Percentiles rank a stretch among this genome's conserved stretches.
Evolutionary conservation across 1,139 yeast genomes (phyloP).

Genomic region (Blastobotrys petasosporus): DNA sequence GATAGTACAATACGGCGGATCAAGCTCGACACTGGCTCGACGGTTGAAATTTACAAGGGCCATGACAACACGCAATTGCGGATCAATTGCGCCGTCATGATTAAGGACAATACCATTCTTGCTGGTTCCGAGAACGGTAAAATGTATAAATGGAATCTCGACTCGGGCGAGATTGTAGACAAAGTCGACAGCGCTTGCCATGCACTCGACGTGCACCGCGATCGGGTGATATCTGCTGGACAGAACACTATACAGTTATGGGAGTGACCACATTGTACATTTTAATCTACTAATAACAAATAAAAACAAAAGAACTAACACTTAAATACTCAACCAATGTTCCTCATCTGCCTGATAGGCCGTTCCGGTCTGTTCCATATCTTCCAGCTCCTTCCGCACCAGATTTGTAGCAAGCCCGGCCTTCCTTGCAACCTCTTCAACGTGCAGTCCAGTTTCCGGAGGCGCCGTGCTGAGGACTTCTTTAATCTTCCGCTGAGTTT

Average conservation of each 20-base stretch:
- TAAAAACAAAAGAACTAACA: not conserved
- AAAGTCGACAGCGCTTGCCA: not conserved
- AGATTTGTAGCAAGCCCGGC: constrained; percentile 11
- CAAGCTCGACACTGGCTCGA: constrained; percentile 26
- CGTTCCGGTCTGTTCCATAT: constrained; percentile 17
- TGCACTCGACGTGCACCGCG: no score
- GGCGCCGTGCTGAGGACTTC: constrained; percentile 3
- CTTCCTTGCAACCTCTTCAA: constrained; percentile 18
- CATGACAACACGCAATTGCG: constrained; percentile 29
- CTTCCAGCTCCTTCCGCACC: constrained; percentile 13
- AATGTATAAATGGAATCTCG: constrained; percentile 76
- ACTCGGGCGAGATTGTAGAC: not conserved
- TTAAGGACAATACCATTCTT: constrained; percentile 60
- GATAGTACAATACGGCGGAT: constrained; percentile 28
- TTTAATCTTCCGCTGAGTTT: constrained; percentile 10
- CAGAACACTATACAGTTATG: no score
- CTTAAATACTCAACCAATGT: constrained; percentile 8
- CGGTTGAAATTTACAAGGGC: constrained; percentile 28
- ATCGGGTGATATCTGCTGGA: no score
- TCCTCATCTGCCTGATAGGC: constrained; percentile 20
- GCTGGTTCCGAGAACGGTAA: constrained; percentile 89
- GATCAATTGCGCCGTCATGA: constrained; percentile 17
- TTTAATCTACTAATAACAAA: not conserved
- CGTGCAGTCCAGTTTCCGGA: constrained; percentile 16
- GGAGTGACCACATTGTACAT: no score